A percentile compares a stretch with the other conserved stretches of the same genome.
These are phyloP conservation scores for Aspergillus coremiiformis DNA, from an alignment of 495 filamentous ascomycete genomes.

Conservation along the genomic window DNA sequence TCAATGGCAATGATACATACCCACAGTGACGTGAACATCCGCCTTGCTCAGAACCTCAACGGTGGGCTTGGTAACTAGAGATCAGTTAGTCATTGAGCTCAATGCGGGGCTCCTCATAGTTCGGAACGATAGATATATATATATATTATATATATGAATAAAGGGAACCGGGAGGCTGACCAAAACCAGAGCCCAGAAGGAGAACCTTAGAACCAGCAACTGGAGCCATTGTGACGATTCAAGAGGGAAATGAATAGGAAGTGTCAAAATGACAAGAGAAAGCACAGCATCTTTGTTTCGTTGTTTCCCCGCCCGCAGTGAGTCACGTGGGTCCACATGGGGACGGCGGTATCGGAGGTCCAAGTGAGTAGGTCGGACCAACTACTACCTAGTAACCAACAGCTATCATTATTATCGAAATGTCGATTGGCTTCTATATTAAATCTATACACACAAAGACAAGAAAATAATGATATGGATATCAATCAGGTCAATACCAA, in stretches of 20 bases:
- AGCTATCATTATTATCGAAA: not conserved
- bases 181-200: constrained; percentile 72
- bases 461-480: too few relatives aligned
- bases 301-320: constrained; percentile 8
- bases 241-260: constrained; percentile 7
- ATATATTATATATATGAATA: too few relatives aligned
- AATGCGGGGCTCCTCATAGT: constrained; percentile 26
- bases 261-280: constrained; percentile 7
- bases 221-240: constrained; percentile 29
- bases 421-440: not conserved
- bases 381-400: too few relatives aligned
- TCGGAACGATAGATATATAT: not conserved
- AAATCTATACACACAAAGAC: not conserved
- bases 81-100: constrained; percentile 4
- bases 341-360: constrained; percentile 4
- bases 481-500: constrained; percentile 2
- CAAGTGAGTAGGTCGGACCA: too few relatives aligned
- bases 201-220: constrained; percentile 52
- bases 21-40: constrained; percentile 74
- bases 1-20: constrained; percentile 40
- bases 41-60: constrained; percentile 68
- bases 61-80: constrained; percentile 64
- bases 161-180: constrained; percentile 16
- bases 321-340: constrained; percentile 14
- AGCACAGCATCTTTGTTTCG: not conserved